Evolutionary conservation across 2,329 filamentous ascomycete genomes (phyloP).

Genomic region (Didymella sp.): DNA sequence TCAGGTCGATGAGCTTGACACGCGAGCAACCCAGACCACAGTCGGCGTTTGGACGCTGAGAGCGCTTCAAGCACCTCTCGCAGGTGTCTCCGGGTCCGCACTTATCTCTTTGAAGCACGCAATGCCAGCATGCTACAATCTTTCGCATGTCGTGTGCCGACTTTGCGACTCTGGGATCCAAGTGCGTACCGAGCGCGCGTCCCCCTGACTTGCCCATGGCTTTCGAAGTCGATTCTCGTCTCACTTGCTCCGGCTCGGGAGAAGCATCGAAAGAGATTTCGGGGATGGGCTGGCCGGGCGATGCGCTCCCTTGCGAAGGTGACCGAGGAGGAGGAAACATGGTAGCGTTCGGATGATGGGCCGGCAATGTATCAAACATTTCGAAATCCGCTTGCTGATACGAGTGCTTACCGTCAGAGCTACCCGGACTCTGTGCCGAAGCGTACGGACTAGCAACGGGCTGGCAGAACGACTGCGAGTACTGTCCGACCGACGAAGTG

Average conservation of each 20-base stretch:
- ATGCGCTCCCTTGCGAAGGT: conserved; percentile 17
- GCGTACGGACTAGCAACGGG: conserved; percentile 32
- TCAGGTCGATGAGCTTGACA: conserved; percentile 55
- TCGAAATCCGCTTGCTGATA: conserved; percentile 37
- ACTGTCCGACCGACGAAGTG: conserved; percentile 30
- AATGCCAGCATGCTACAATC: conserved; percentile 57
- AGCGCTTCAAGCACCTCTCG: conserved; percentile 50
- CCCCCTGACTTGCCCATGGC: conserved; percentile 45
- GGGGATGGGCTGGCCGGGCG: conserved; percentile 19
- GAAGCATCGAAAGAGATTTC: conserved; percentile 34
- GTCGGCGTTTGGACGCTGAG: conserved; percentile 48
- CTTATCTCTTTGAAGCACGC: conserved; percentile 57
- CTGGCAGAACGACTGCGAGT: conserved; percentile 30
- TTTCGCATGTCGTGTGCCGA: conserved; percentile 56
- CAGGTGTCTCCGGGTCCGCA: conserved; percentile 51
- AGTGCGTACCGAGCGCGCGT: conserved; percentile 49
- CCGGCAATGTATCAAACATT: conserved; percentile 29
- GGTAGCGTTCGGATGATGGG: not conserved
- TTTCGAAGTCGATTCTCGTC: conserved; percentile 28
- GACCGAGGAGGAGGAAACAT: conserved; percentile 2
- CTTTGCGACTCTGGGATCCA: conserved; percentile 47
- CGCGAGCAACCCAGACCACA: conserved; percentile 55
- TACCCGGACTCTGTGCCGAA: conserved; percentile 40
- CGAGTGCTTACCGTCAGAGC: conserved; percentile 39
- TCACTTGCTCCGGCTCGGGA: conserved; percentile 36